These are phyloP conservation scores for Neofusicoccum parvum DNA, from an alignment of 2,329 filamentous ascomycete genomes.

Conservation along the genomic window DNA sequence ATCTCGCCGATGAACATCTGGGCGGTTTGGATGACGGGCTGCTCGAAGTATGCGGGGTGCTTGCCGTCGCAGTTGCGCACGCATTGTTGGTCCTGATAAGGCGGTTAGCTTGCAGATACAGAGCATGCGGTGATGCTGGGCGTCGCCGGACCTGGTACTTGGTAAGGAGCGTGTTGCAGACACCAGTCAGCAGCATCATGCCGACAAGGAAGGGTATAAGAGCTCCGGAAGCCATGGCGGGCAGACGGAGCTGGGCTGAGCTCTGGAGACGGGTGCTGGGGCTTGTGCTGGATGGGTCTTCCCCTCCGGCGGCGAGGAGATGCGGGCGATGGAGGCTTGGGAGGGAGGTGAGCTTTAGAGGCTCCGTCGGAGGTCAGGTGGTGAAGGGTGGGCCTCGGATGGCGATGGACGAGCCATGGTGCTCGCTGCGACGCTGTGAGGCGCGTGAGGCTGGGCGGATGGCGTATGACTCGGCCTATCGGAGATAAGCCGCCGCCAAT, in stretches of 20 bases:
- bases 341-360: conserved; percentile 1
- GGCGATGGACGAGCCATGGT: conserved; percentile 11
- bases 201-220: conserved; percentile 82
- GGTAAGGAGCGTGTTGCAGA: conserved; percentile 94
- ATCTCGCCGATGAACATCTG: conserved; percentile 99
- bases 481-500: conserved; percentile 19
- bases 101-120: conserved; percentile 27
- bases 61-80: conserved; percentile 81
- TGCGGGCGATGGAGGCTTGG: background rate
- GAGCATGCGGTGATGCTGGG: background rate
- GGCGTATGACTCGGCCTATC: conserved; percentile 12
- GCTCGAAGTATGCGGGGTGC: conserved; percentile 77
- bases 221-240: conserved; percentile 68
- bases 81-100: conserved; percentile 85
- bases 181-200: conserved; percentile 96
- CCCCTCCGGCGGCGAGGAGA: background rate
- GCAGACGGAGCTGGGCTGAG: background rate
- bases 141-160: conserved; percentile 76
- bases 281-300: background rate
- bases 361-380: conserved; percentile 11
- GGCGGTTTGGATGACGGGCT: conserved; percentile 91
- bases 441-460: conserved; percentile 17
- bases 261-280: background rate
- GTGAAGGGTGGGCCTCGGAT: background rate
- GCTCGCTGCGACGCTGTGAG: background rate